Evolutionary conservation across 176 grass and related monocot genomes (phyloP).

Genomic region (Eleusine coracana): DNA sequence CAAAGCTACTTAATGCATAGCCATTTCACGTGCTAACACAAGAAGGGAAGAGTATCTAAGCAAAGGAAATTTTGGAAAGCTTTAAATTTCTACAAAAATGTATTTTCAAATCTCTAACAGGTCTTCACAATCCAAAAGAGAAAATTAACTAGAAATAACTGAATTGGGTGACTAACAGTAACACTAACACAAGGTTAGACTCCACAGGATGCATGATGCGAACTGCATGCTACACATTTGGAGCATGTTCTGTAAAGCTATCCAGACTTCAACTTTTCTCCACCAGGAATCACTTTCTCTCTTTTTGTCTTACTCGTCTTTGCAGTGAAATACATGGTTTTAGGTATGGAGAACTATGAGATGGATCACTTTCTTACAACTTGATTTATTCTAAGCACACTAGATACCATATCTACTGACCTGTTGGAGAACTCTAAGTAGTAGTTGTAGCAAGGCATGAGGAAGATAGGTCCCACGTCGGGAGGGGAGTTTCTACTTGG

Average conservation of each 20-base stretch:
- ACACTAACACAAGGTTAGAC: background rate
- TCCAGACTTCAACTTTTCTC: background rate
- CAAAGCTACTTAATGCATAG: background rate
- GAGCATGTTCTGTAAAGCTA: background rate
- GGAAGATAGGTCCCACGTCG: no score
- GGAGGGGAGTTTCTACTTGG: no score
- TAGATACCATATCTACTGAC: no score
- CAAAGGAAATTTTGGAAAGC: background rate
- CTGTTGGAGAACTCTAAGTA: no score
- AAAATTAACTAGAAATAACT: background rate
- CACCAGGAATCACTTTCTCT: background rate
- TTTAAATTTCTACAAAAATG: background rate
- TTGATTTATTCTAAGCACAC: no score
- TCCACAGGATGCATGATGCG: background rate
- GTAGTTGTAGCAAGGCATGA: no score
- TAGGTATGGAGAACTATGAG: no score
- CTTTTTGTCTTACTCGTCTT: no score
- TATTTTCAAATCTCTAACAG: constrained; percentile 5
- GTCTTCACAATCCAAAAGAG: background rate
- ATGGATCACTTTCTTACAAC: no score
- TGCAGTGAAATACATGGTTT: no score
- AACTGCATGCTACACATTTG: background rate
- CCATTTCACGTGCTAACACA: constrained; percentile 13
- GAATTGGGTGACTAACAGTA: constrained; percentile 13
- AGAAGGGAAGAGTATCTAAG: background rate